These are phyloP conservation scores for Lactifluus hygrophoroides DNA, from an alignment of 768 basidiomycete genomes.

Conservation along the genomic window DNA sequence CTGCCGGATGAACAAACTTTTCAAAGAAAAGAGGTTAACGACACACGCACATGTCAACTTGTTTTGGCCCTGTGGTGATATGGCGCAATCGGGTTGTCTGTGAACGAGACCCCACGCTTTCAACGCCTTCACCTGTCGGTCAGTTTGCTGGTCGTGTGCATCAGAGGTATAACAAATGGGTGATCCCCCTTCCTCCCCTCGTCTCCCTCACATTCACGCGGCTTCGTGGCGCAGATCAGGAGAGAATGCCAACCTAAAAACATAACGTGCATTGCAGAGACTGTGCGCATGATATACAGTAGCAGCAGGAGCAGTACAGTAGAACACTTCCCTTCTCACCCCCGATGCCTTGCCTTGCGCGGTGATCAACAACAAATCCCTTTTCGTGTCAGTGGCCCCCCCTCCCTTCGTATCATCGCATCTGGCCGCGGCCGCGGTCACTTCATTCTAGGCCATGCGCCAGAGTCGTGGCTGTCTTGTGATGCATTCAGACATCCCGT, in stretches of 20 bases:
- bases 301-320: not conserved
- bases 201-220: not conserved
- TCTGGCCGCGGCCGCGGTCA: not conserved
- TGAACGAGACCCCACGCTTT: not conserved
- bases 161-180: not conserved
- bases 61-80: not conserved
- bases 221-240: not conserved
- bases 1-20: not conserved
- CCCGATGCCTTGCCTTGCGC: not conserved
- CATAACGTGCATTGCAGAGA: not conserved
- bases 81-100: not conserved
- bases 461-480: not conserved
- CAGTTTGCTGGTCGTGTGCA: not conserved
- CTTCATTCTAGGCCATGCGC: not conserved
- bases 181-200: not conserved
- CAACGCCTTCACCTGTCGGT: not conserved
- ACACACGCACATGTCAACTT: not conserved
- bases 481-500: not conserved
- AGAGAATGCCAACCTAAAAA: not conserved
- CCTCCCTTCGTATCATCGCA: not conserved
- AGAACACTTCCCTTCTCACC: not conserved
- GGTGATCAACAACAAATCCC: not conserved
- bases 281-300: not conserved
- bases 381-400: not conserved
- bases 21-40: not conserved